phyloP scores from a whole-genome alignment of 208 protist genomes.

The Balamuthia mandrillaris region DNA sequence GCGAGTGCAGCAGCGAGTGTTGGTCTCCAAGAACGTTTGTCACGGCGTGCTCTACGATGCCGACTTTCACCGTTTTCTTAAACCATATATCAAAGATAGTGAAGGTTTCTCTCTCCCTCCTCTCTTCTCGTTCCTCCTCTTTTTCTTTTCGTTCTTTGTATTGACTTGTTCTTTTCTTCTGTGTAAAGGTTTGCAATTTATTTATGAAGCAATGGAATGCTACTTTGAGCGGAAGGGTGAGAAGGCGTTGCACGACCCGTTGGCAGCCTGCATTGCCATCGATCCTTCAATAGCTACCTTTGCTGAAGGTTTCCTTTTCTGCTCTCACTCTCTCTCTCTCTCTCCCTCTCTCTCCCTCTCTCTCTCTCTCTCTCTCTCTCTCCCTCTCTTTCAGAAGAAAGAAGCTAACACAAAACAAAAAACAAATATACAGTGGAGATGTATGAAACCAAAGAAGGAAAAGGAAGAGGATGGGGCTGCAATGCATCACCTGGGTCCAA shows the following conservation, averaged over 20 bases:
- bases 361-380: background rate
- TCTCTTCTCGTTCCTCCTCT: background rate
- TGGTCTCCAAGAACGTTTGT: conserved; percentile 18
- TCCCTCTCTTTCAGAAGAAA: background rate
- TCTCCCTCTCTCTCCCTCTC: background rate
- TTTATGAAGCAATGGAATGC: background rate
- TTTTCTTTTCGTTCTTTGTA: too few relatives aligned
- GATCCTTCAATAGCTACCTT: background rate
- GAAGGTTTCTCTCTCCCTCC: background rate
- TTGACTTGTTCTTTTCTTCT: too few relatives aligned
- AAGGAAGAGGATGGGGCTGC: background rate
- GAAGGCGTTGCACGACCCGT: background rate
- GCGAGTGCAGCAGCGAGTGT: background rate
- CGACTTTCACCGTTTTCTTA: background rate
- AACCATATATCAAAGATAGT: background rate
- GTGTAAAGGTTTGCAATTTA: background rate
- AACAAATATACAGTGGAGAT: conserved; percentile 16
- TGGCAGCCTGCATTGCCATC: background rate
- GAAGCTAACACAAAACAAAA: too few relatives aligned
- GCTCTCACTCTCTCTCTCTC: background rate
- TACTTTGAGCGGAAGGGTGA: background rate
- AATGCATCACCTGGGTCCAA: background rate
- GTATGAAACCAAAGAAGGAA: background rate
- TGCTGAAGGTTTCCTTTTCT: background rate
- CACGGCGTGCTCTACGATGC: background rate